A percentile compares a stretch with the other conserved stretches of the same genome.
Conservation (phyloP, 1,139 yeast species). For the Debaryomyces sp. region DNA sequence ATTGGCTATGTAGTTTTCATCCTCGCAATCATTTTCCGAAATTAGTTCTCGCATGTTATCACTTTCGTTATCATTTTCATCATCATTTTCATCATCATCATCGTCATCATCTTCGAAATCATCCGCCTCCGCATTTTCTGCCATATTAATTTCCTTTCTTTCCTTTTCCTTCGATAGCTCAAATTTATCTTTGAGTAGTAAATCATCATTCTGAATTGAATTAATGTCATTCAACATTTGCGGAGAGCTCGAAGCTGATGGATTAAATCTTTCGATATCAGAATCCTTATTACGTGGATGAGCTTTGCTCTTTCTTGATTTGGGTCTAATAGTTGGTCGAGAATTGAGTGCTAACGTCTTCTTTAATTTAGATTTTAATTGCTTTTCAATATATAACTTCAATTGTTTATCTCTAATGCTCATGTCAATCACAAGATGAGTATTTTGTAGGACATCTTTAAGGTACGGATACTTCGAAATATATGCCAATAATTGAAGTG, state of each 20-base stretch:
- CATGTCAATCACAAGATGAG: conserved; percentile 62
- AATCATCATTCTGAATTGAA: conserved; percentile 34
- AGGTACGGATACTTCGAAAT: conserved; percentile 87
- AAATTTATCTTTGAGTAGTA: conserved; percentile 39
- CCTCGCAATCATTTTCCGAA: conserved; percentile 12
- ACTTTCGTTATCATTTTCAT: conserved; percentile 19
- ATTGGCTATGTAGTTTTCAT: conserved; percentile 20
- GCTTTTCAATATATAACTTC: conserved; percentile 41
- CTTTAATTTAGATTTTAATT: conserved; percentile 37
- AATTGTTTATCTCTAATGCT: conserved; percentile 51
- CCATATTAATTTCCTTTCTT: conserved; percentile 17
- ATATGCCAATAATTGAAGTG: conserved; percentile 86
- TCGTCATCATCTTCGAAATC: conserved; percentile 32
- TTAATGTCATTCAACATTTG: conserved; percentile 42
- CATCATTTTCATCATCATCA: conserved; percentile 27
- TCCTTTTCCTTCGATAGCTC: conserved; percentile 25
- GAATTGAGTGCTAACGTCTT: conserved; percentile 32
- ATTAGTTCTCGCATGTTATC: conserved; percentile 19
- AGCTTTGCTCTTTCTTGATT: conserved; percentile 29
- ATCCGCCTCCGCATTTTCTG: conserved; percentile 27
- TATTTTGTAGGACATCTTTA: conserved; percentile 71
- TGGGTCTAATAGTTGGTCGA: conserved; percentile 41
- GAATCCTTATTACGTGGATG: conserved; percentile 12
- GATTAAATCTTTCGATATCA: conserved; percentile 32
- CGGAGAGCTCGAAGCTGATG: conserved; percentile 46